Evolutionary conservation across 108 stramenopile species (phyloP).

Genomic region (Mediolabrus comicus): DNA sequence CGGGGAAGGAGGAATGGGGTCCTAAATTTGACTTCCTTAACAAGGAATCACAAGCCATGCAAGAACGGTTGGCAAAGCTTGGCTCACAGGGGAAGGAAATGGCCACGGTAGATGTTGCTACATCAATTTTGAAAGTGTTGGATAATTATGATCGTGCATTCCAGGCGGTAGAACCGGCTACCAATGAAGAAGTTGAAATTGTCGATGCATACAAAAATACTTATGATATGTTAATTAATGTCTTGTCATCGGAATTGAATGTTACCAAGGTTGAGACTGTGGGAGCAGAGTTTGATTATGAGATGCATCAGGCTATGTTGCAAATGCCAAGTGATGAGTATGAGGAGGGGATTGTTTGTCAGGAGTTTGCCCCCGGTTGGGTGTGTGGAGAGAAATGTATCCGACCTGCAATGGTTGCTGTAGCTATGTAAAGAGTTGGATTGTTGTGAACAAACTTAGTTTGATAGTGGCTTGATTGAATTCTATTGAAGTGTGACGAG

Average conservation of each 20-base stretch:
- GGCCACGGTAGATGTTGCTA: conserved; percentile 62
- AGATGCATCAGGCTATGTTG: conserved; percentile 88
- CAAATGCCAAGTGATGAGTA: conserved; percentile 73
- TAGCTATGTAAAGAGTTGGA: conserved; percentile 73
- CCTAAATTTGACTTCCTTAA: conserved; percentile 60
- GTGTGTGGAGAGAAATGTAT: conserved; percentile 71
- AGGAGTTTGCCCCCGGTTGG: conserved; percentile 86
- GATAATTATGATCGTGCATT: conserved; percentile 90
- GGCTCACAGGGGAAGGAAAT: conserved; percentile 48
- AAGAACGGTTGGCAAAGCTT: conserved; percentile 66
- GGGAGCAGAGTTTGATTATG: conserved; percentile 86
- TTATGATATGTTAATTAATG: conserved; percentile 60
- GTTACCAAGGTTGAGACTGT: conserved; percentile 81
- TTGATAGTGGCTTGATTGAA: too few species aligned
- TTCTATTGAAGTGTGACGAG: too few species aligned
- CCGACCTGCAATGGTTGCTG: conserved; percentile 87
- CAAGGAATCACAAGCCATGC: conserved; percentile 55
- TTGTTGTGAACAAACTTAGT: too few species aligned
- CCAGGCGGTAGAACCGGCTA: conserved; percentile 52
- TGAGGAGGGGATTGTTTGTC: conserved; percentile 86
- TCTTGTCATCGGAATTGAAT: conserved; percentile 63
- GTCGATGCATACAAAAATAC: conserved; percentile 68
- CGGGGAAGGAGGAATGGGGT: conserved; percentile 83
- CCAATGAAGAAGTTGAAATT: conserved; percentile 63
- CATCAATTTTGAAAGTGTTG: conserved; percentile 59